Conservation (phyloP, 805 yeast genomes). For the Ogataea wickerhamii region DNA sequence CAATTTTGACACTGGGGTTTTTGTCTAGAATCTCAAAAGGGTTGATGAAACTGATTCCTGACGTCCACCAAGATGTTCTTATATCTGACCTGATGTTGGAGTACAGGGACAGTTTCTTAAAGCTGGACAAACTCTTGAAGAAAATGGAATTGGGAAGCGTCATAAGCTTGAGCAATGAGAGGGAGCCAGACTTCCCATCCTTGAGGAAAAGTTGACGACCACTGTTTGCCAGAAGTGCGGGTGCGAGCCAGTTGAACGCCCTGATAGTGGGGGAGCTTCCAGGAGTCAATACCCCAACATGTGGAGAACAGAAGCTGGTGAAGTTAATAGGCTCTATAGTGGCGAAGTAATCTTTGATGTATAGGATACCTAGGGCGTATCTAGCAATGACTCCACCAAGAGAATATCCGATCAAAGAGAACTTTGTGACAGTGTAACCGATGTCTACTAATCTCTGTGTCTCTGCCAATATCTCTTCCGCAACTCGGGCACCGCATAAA, state of each 20-base stretch:
- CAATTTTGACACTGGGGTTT: constrained; percentile 33
- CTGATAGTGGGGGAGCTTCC: constrained; percentile 48
- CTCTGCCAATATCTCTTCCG: constrained; percentile 55
- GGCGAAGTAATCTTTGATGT: constrained; percentile 50
- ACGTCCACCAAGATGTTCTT: constrained; percentile 79
- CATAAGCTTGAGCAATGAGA: constrained; percentile 64
- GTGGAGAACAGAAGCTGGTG: constrained; percentile 66
- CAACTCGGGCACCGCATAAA: constrained; percentile 73
- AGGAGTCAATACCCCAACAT: constrained; percentile 64
- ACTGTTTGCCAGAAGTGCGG: constrained; percentile 62
- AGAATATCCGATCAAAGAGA: constrained; percentile 84
- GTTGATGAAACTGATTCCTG: constrained; percentile 62
- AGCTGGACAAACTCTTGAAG: constrained; percentile 49
- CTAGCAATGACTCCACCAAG: constrained; percentile 83
- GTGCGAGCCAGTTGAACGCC: constrained; percentile 60
- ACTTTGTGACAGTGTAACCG: constrained; percentile 49
- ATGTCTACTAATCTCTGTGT: constrained; percentile 22
- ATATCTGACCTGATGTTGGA: constrained; percentile 79
- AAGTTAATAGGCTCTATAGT: constrained; percentile 54
- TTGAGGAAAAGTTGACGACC: constrained; percentile 71
- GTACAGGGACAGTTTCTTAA: constrained; percentile 55
- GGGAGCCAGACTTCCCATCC: constrained; percentile 32
- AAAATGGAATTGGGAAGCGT: constrained; percentile 60
- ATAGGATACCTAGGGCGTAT: constrained; percentile 72
- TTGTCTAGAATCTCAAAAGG: constrained; percentile 47